A percentile compares a stretch with the other conserved stretches of the same genome.
phyloP scores from a whole-genome alignment of 352 stramenopile genomes.

The Phytophthora sansomeana region DNA sequence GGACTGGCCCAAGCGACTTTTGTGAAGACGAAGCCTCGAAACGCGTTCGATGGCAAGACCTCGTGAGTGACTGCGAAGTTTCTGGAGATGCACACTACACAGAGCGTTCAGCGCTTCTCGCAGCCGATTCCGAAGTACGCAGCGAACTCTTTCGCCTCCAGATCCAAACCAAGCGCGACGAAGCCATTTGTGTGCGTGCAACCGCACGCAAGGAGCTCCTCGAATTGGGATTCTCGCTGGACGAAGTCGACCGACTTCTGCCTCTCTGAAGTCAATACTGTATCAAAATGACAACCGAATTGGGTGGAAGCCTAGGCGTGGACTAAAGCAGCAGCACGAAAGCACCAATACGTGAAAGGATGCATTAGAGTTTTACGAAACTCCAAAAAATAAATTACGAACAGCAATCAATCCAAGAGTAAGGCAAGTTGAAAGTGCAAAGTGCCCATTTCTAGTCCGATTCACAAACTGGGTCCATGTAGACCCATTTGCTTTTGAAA shows the following conservation, averaged over 20 bases:
- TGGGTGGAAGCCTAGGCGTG: too few species aligned
- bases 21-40: neutral
- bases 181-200: slow-evolving; percentile 43
- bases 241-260: slow-evolving; percentile 43
- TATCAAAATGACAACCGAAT: neutral
- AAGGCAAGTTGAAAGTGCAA: too few species aligned
- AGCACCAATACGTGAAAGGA: too few species aligned
- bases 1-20: neutral
- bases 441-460: too few species aligned
- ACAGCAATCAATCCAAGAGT: too few species aligned
- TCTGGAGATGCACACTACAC: neutral
- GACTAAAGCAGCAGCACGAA: too few species aligned
- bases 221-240: slow-evolving; percentile 37
- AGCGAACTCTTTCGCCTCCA: slow-evolving; percentile 45
- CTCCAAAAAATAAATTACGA: too few species aligned
- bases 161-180: slow-evolving; percentile 43
- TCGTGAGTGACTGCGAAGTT: neutral
- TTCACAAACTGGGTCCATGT: too few species aligned
- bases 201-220: slow-evolving; percentile 49
- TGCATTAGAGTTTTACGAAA: too few species aligned
- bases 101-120: slow-evolving; percentile 1
- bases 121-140: slow-evolving; percentile 22
- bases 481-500: too few species aligned
- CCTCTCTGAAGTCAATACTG: slow-evolving; percentile 32
- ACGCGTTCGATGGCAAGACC: neutral